Evolutionary conservation across 2,329 filamentous ascomycete species (phyloP).

Genomic region (Phyllachora maydis): DNA sequence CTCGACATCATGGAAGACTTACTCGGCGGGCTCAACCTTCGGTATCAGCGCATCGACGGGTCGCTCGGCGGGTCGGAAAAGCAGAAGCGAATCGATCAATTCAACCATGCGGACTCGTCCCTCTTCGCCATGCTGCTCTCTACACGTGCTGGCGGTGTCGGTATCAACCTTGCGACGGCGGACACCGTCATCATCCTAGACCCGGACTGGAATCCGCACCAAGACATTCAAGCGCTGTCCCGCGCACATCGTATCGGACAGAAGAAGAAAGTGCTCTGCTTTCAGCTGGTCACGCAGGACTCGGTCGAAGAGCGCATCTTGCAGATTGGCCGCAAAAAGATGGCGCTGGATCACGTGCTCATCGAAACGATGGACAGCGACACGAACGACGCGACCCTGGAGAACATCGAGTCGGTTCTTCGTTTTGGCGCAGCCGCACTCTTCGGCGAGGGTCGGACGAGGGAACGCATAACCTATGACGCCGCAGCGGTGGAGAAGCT

Average conservation of each 20-base stretch:
- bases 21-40: conserved; percentile 50
- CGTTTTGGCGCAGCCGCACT: conserved; percentile 73
- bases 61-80: conserved; percentile 63
- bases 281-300: conserved; percentile 78
- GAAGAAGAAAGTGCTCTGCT: conserved; percentile 86
- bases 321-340: conserved; percentile 86
- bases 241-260: conserved; percentile 93
- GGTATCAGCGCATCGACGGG: conserved; percentile 74
- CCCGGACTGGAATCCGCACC: conserved; percentile 93
- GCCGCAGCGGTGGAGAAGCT: conserved; percentile 66
- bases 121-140: conserved; percentile 86
- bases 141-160: conserved; percentile 85
- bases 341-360: conserved; percentile 84
- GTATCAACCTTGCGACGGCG: conserved; percentile 90
- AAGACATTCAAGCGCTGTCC: conserved; percentile 89
- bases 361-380: conserved; percentile 87
- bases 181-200: conserved; percentile 97
- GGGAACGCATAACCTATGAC: conserved; percentile 65
- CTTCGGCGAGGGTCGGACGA: conserved; percentile 54
- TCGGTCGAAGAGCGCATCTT: conserved; percentile 92
- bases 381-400: conserved; percentile 40
- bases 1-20: conserved; percentile 89
- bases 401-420: conserved; percentile 77
- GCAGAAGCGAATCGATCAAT: conserved; percentile 84
- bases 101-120: conserved; percentile 65